Base-by-base conservation (phyloP, 345 rosid genomes). In the Psidium guajava region DNA sequence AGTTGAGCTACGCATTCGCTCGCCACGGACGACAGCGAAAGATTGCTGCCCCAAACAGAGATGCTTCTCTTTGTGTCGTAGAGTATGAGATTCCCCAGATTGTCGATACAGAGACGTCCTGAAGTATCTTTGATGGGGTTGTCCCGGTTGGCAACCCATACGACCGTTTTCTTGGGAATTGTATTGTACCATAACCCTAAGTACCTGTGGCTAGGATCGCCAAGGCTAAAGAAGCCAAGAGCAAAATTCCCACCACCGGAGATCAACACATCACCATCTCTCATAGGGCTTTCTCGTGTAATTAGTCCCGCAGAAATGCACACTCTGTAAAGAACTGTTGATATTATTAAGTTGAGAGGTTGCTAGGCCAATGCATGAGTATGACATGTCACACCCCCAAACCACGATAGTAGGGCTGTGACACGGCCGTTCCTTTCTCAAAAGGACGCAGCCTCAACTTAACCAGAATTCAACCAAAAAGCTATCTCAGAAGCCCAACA, bases 81-180 rank as follows among this genome's bases (percentile, higher is more conserved):
- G 42, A 82, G 51, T 24, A 89, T 84, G 69, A 91, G 64, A 86
- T 82, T 83, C 64, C 87, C 86, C 10, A 25, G 24, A 28, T 82
- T 27, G 5, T n/a, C 87, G 58, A 89, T 87, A 57, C 20, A 82
- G 28, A 91, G 61, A 6, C 3, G 32, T 25, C 86, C 91, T 0
- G 89, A 69, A 20, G 89, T 80, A 51, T 83, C 84, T 52, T 83
- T 27, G 51, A 89, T 82, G 21, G 92, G 90, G 22, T 16, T 18
- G 74, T 88, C 90, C 82, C 91, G 85, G 85, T 91, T 89, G 13
- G 92, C 90, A 3, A 91, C 90, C 91, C 91, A 91, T 0, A 85
- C 90, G 7, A 86, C 82, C 1, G 89, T 86, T 36, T 27, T 18
- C 21, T 7, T 7, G 0, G 73, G 24, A 32, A 83, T 83, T 25